Base-by-base conservation (phyloP, 768 basidiomycete genomes). In the Gloeophyllum trabeum region DNA sequence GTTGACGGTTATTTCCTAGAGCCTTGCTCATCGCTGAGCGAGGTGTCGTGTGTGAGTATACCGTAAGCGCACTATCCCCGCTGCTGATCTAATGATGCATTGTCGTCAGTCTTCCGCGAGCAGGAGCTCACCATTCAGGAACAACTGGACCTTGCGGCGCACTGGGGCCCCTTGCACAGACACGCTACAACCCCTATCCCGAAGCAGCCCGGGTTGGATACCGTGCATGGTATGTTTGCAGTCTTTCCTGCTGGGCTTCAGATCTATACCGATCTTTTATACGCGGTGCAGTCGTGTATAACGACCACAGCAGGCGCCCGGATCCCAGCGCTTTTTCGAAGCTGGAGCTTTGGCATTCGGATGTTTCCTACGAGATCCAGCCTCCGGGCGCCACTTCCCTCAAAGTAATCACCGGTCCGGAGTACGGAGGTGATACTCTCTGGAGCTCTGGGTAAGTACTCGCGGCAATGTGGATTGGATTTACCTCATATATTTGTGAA, bases 161-260 rank as follows among this genome's bases (percentile, higher is more conserved):
- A 88, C 52, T 85, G 71, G 42, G 85, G 85, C 4, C 81, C 73
- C 37, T 69, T 87, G 36, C 86, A 91, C 59, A 84, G 80, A 55
- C 86, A 92, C 53, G 81, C 87, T 3, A 87, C 83, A 2, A 87
- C 84, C 6, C 81, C 81, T 1, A 68, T 89, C 38, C 82, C 88
- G 2, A 63, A 62, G 45, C 72, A 75, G 52, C 75, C 69, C 14
- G 86, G 85, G 13, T 66, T 86, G 3, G 79, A 85, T 51, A 80
- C 84, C 62, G 81, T 84, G 4, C 84, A 87, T 50, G 68, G 83
- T 79, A 46, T 36, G 69, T 57, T n/a, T n/a, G n/a, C 22, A 41
- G 7, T 23, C 14, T 24, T 14, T 43, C n/a, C n/a, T n/a, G n/a
- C n/a, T n/a, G n/a, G n/a, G n/a, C n/a, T n/a, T n/a, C n/a, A n/a